Percentiles rank a stretch among this genome's conserved stretches.
Evolutionary conservation across 1,284 basidiomycete genomes (phyloP).

Genomic region (Moesziomyces sp.): DNA sequence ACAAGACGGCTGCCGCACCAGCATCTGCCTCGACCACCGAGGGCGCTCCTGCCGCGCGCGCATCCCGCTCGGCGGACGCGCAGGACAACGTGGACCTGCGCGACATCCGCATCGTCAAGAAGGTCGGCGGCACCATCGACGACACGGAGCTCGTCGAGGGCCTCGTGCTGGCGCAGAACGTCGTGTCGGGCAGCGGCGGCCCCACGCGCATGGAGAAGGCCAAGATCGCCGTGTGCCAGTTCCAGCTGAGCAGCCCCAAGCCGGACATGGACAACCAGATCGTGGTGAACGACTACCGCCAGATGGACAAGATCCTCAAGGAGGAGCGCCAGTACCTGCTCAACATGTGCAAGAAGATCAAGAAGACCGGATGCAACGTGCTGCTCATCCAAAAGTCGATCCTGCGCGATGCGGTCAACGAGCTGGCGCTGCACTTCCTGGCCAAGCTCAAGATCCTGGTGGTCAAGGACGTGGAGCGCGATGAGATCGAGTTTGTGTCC

Average conservation of each 20-base stretch:
- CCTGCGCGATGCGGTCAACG: conserved; percentile 96
- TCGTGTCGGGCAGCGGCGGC: conserved; percentile 87
- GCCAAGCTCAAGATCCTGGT: conserved; percentile 97
- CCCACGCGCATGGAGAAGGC: conserved; percentile 97
- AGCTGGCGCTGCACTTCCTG: conserved; percentile 97
- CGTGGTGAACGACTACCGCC: conserved; percentile 98
- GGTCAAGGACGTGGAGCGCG: conserved; percentile 97
- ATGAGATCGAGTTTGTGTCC: conserved; percentile 97
- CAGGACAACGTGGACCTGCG: conserved; percentile 81
- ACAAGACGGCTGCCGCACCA: conserved; percentile 74
- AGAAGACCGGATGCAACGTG: conserved; percentile 98
- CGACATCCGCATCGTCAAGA: conserved; percentile 96
- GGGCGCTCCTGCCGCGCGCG: conserved; percentile 2
- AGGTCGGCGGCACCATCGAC: conserved; percentile 98
- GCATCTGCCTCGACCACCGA: conserved; percentile 81
- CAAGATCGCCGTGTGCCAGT: conserved; percentile 97
- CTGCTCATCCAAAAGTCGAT: conserved; percentile 99
- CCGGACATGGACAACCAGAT: conserved; percentile 99
- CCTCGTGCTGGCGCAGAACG: conserved; percentile 94
- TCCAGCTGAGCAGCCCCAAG: conserved; percentile 97
- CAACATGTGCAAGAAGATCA: conserved; percentile 99
- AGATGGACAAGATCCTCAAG: conserved; percentile 99
- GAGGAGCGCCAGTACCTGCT: conserved; percentile 98
- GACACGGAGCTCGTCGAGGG: conserved; percentile 98
- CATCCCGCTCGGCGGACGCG: conserved; percentile 22